Evolutionary conservation across 2,329 filamentous ascomycete species (phyloP), one percentile per base, ranked within the genome.

Genomic region (Aspergillus texensis): DNA sequence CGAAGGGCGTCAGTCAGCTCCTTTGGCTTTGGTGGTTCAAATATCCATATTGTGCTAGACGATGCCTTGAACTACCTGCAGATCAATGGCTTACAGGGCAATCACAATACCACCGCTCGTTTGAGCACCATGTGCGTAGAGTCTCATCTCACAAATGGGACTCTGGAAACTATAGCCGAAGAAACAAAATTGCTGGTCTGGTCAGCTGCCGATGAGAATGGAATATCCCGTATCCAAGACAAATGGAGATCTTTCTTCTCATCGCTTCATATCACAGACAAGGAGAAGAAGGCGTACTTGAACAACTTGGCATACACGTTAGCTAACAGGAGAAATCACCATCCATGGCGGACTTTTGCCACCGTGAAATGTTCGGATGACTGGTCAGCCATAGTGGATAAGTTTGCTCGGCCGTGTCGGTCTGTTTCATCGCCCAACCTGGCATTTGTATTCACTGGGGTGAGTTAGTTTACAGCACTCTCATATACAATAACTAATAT

Each of bases 391-490:
- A 21, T 58, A 14, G 41, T 24, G 28, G 56, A 58, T 16, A 46
- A 45, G 2, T 21, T 58, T 16, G 56, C 39, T 41, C 56, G 36
- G 2, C 36, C 56, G 32, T 46, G 6, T 43, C 56, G 34, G 21
- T 41, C 56, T 4, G 8, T 21, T 14, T 30, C 56, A 46, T 24
- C 56, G 16, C 58, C 58, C 12, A 43, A 26, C 11, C n/a, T 62
- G 21, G 60, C n/a, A 6, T 64, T 71, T 52, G 59, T 68, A 4
- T 72, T 72, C 53, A 72, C 69, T 4, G 71, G 70, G 12, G 41
- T 53, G 5, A 58, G 58, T 9, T 32, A 21, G 6, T 3, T 16
- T 32, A 19, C 16, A 41, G n/a, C 28, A 21, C 1, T n/a, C 26
- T 5, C 8, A 28, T 28, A 19, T 16, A 28, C 12, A 19, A n/a